phyloP scores from a whole-genome alignment of 129 eudicot species.

The Artemisia annua region DNA sequence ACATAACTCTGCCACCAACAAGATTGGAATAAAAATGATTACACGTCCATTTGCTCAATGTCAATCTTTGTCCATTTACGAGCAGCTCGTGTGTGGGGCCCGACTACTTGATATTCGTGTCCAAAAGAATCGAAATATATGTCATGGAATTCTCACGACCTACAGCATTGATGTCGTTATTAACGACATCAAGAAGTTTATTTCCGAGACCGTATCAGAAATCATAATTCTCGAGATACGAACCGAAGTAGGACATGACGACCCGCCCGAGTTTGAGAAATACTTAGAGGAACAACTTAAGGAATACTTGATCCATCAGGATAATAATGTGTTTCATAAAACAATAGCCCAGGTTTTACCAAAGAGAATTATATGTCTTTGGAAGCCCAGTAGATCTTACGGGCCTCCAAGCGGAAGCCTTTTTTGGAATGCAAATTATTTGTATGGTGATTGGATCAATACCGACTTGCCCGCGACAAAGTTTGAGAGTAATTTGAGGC shows the following conservation, averaged over 20 bases:
- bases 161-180: conserved; percentile 66
- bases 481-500: conserved; percentile 2
- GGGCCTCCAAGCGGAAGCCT: neutral
- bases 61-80: conserved; percentile 72
- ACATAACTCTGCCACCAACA: conserved; percentile 85
- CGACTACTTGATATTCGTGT: conserved; percentile 75
- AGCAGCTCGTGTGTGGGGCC: conserved; percentile 65
- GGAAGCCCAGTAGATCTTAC: conserved; percentile 65
- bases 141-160: conserved; percentile 70
- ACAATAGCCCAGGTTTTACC: conserved; percentile 64
- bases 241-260: conserved; percentile 78
- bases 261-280: conserved; percentile 78
- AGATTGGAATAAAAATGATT: conserved; percentile 63
- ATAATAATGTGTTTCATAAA: conserved; percentile 62
- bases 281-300: conserved; percentile 65
- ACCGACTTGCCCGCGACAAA: neutral
- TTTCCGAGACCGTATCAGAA: conserved; percentile 74
- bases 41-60: conserved; percentile 87
- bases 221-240: conserved; percentile 76
- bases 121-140: conserved; percentile 68
- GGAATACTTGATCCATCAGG: conserved; percentile 71
- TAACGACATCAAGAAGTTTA: conserved; percentile 60
- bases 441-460: conserved; percentile 2
- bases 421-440: neutral
- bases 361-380: conserved; percentile 66